A percentile compares a stretch with the other conserved stretches of the same genome.
phyloP scores from a whole-genome alignment of 2,329 filamentous ascomycete genomes.

The Sarocladium oryzae region DNA sequence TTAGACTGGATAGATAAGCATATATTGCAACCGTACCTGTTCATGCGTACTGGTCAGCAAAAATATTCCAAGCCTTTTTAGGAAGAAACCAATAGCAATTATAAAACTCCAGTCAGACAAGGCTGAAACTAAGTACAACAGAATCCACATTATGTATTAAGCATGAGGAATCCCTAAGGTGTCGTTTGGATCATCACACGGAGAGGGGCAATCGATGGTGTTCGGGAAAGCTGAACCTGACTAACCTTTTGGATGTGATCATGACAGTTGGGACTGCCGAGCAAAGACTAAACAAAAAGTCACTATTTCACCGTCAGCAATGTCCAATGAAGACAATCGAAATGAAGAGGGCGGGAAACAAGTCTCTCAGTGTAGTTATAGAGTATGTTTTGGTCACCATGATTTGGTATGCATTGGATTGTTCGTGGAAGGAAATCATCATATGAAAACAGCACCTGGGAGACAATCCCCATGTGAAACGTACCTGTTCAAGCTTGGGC shows the following conservation, averaged over 20 bases:
- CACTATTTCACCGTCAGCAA: constrained; percentile 14
- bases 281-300: constrained; percentile 4
- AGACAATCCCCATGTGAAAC: constrained; percentile 2
- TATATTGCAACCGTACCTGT: constrained; percentile 32
- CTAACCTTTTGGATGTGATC: constrained; percentile 39
- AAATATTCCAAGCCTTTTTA: no score
- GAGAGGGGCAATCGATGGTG: constrained; percentile 16
- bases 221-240: constrained; percentile 14
- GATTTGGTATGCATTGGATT: constrained; percentile 57
- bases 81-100: constrained; percentile 14
- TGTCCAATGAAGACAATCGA: neutral
- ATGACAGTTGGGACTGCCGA: neutral
- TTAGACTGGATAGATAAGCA: no score
- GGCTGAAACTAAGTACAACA: constrained; percentile 58
- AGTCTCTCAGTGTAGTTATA: constrained; percentile 52
- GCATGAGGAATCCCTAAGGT: constrained; percentile 63
- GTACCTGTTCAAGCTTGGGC: constrained; percentile 1
- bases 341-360: neutral
- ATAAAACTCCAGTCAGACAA: constrained; percentile 52
- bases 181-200: constrained; percentile 56
- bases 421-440: constrained; percentile 40
- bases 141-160: constrained; percentile 59
- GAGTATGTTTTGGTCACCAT: constrained; percentile 46
- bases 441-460: constrained; percentile 16
- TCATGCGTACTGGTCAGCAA: constrained; percentile 11